Evolutionary conservation across 257 asterid species (phyloP).

Genomic region (Orobanche coerulescens): DNA sequence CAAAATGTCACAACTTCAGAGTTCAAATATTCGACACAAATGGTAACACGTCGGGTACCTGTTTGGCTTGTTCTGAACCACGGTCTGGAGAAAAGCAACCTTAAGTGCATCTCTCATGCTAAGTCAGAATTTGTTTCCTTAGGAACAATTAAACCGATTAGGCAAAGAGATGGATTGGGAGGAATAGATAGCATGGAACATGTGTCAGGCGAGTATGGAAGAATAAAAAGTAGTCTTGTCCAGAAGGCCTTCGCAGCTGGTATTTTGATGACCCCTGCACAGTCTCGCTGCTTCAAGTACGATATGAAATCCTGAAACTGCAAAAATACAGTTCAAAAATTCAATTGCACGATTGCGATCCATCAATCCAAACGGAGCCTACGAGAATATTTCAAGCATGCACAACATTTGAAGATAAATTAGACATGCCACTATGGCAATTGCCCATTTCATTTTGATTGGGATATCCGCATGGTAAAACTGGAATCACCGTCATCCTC

Average conservation of each 20-base stretch:
- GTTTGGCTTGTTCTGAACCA: slow-evolving; percentile 4
- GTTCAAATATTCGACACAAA: neutral
- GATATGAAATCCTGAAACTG: slow-evolving; percentile 83
- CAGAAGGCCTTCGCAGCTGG: slow-evolving; percentile 64
- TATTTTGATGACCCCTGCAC: slow-evolving; percentile 92
- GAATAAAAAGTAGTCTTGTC: slow-evolving; percentile 81
- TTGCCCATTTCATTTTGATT: neutral
- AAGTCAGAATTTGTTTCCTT: slow-evolving; percentile 59
- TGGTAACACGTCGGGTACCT: neutral
- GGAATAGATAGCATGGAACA: slow-evolving; percentile 70
- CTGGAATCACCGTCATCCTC: neutral
- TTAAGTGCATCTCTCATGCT: slow-evolving; percentile 27
- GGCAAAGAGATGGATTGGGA: slow-evolving; percentile 69
- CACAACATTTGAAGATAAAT: neutral
- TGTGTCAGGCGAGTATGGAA: slow-evolving; percentile 63
- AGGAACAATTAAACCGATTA: slow-evolving; percentile 75
- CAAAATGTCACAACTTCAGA: neutral
- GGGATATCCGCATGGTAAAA: neutral
- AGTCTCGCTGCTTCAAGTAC: slow-evolving; percentile 88
- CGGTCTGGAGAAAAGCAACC: neutral
- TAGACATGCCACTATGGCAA: neutral
- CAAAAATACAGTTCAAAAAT: slow-evolving; percentile 6
- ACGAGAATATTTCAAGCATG: neutral
- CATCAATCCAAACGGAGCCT: neutral
- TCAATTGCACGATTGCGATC: neutral